A percentile compares a stretch with the other conserved stretches of the same genome.
Evolutionary conservation across 2,329 filamentous ascomycete genomes (phyloP).

Genomic region (Keithomyces neogunnii): DNA sequence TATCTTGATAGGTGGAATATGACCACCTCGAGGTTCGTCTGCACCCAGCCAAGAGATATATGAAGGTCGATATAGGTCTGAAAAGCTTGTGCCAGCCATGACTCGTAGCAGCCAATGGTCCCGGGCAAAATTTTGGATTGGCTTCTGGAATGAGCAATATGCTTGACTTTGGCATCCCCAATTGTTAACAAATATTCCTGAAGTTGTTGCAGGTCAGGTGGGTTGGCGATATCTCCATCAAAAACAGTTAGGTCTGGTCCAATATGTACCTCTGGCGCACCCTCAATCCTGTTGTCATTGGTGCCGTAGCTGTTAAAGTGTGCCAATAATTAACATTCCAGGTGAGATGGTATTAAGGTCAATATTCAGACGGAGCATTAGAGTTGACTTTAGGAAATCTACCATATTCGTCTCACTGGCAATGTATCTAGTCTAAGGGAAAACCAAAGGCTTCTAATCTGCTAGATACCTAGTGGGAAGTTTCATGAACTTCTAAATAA

Average conservation of each 20-base stretch:
- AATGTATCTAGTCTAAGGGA: not conserved
- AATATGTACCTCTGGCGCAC: not conserved
- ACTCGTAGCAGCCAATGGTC: not conserved
- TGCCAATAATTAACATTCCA: not conserved
- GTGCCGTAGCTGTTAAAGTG: not conserved
- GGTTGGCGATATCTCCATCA: not conserved
- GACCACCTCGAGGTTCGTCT: not conserved
- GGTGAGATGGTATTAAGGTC: not conserved
- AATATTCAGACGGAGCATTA: not conserved
- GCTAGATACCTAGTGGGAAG: not conserved
- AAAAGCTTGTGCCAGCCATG: not conserved
- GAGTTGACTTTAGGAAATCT: not conserved
- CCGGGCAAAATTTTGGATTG: not conserved
- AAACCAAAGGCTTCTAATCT: not conserved
- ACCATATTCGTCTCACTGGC: not conserved
- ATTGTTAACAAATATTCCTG: not conserved
- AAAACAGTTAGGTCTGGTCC: not conserved
- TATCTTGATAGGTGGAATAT: not conserved
- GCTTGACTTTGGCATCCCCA: not conserved
- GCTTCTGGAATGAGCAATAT: not conserved
- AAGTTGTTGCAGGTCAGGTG: not conserved
- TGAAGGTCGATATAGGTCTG: not conserved
- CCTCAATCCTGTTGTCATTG: not conserved
- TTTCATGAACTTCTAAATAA: not conserved
- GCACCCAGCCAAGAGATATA: not conserved